phyloP scores from a whole-genome alignment of 805 yeast genomes.

The Metahyphopichia silvanorum region DNA sequence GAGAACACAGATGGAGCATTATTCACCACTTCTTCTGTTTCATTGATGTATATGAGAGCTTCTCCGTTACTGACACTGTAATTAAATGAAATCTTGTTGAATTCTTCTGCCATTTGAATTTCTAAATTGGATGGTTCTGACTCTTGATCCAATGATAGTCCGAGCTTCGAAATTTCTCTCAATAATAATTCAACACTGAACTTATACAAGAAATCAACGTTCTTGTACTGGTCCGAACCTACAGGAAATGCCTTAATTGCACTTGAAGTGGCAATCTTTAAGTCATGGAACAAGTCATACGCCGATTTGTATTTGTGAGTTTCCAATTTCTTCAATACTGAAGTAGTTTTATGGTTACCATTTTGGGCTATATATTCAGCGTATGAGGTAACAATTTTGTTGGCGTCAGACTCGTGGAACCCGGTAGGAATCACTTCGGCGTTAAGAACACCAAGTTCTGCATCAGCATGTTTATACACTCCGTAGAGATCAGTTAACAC shows the following conservation, averaged over 20 bases:
- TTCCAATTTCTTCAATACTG: conserved; percentile 41
- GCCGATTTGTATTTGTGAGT: conserved; percentile 42
- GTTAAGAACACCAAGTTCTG: conserved; percentile 14
- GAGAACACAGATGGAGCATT: conserved; percentile 12
- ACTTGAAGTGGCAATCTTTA: conserved; percentile 53
- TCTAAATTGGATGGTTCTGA: conserved; percentile 22
- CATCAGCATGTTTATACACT: conserved; percentile 26
- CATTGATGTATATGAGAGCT: conserved; percentile 39
- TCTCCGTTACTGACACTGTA: conserved; percentile 59
- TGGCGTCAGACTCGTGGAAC: conserved; percentile 46
- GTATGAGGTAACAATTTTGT: conserved; percentile 42
- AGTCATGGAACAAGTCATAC: conserved; percentile 63
- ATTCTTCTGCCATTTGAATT: conserved; percentile 52
- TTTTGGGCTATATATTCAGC: conserved; percentile 28
- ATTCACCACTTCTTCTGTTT: conserved; percentile 26
- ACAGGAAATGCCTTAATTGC: conserved; percentile 45
- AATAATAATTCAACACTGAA: conserved; percentile 60
- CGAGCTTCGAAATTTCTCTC: conserved; percentile 54
- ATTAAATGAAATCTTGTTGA: conserved; percentile 52
- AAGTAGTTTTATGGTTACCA: conserved; percentile 27
- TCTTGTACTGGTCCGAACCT: conserved; percentile 47
- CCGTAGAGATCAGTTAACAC: conserved; percentile 19
- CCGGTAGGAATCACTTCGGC: conserved; percentile 34
- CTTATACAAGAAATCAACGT: conserved; percentile 61
- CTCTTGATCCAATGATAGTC: conserved; percentile 17